A percentile compares a stretch with the other conserved stretches of the same genome.
These are phyloP conservation scores for Neurospora hispaniola DNA, from an alignment of 495 filamentous ascomycete genomes.

Conservation along the genomic window DNA sequence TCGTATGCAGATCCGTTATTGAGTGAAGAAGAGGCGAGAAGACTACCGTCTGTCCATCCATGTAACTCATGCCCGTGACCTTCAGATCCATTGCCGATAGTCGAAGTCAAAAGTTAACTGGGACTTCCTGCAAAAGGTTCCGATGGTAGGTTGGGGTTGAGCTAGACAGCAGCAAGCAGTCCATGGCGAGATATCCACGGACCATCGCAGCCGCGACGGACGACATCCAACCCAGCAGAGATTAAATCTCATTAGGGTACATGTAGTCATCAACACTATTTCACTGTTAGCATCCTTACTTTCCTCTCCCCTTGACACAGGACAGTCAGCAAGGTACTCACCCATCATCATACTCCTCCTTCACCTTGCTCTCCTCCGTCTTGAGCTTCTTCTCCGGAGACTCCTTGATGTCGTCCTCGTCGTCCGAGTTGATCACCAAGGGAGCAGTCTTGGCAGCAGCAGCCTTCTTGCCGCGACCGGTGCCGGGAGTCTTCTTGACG, in stretches of 20 bases:
- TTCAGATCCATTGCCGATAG: not conserved
- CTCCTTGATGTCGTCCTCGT: not conserved
- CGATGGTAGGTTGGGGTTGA: not conserved
- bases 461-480: constrained; percentile 2
- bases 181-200: not conserved
- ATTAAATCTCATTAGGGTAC: not conserved
- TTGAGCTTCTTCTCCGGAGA: constrained; percentile 7
- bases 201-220: not conserved
- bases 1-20: not conserved
- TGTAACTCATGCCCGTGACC: not conserved
- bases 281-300: too few relatives aligned
- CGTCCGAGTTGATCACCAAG: not conserved
- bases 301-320: too few relatives aligned
- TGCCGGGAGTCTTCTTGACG: constrained; percentile 1
- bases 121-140: not conserved
- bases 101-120: not conserved
- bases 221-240: not conserved
- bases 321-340: not conserved
- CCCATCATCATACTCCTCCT: constrained; percentile 6
- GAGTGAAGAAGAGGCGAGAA: not conserved
- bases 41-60: not conserved
- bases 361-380: constrained; percentile 3
- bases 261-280: not conserved
- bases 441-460: not conserved
- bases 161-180: not conserved